phyloP scores from a whole-genome alignment of 2,329 filamentous ascomycete species.

The Cryphonectria nitschkei region DNA sequence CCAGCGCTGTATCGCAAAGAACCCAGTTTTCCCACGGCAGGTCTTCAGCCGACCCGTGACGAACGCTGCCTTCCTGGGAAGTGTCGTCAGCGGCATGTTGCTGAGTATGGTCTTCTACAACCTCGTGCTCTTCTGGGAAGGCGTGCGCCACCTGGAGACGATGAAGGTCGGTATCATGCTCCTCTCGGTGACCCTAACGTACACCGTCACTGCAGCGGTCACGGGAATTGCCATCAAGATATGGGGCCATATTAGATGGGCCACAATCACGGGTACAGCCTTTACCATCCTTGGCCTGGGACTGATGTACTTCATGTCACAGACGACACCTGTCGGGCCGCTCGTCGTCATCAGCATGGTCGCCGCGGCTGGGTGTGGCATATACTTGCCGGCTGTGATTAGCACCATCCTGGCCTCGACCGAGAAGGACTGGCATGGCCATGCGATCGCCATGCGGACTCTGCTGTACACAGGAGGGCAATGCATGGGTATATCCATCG shows the following conservation, averaged over 20 bases:
- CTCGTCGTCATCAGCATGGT: slow-evolving; percentile 17
- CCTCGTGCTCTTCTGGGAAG: slow-evolving; percentile 27
- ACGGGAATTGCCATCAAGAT: slow-evolving; percentile 21
- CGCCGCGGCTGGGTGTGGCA: slow-evolving; percentile 20
- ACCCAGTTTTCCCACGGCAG: slow-evolving; percentile 20
- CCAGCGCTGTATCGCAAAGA: slow-evolving; percentile 10
- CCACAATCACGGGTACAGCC: slow-evolving; percentile 17
- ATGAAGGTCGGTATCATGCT: slow-evolving; percentile 12
- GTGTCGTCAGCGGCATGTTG: slow-evolving; percentile 16
- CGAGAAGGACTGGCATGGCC: slow-evolving; percentile 20
- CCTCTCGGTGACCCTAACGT: slow-evolving; percentile 22
- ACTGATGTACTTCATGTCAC: slow-evolving; percentile 23
- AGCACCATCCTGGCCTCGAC: slow-evolving; percentile 26
- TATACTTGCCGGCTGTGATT: slow-evolving; percentile 25
- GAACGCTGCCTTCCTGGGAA: slow-evolving; percentile 22
- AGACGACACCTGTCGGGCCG: background rate
- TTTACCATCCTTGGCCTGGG: slow-evolving; percentile 11
- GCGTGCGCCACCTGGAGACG: slow-evolving; percentile 14
- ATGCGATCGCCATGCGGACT: slow-evolving; percentile 25
- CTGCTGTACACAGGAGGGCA: slow-evolving; percentile 25
- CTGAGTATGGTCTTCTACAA: slow-evolving; percentile 26
- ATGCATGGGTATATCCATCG: slow-evolving; percentile 24
- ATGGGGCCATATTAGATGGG: slow-evolving; percentile 18
- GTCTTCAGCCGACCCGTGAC: slow-evolving; percentile 17
- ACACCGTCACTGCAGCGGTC: slow-evolving; percentile 31